phyloP scores from a whole-genome alignment of 148 eudicot species.

The Diospyros lotus region DNA sequence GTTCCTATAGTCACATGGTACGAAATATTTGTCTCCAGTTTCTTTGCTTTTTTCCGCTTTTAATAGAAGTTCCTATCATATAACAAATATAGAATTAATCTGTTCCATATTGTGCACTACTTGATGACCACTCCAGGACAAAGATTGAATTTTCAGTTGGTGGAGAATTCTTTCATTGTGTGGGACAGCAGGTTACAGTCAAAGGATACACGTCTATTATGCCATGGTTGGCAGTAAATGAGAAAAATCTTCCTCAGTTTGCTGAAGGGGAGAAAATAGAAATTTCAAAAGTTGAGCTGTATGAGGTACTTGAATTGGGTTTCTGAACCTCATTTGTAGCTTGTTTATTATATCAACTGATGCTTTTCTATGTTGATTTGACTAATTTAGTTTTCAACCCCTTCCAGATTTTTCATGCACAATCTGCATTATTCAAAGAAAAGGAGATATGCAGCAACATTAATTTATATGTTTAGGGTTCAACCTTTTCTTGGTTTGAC shows the following conservation, averaged over 20 bases:
- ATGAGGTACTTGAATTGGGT: slow-evolving; percentile 53
- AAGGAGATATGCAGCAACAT: too few species aligned
- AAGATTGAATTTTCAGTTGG: slow-evolving; percentile 73
- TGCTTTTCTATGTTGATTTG: slow-evolving; percentile 1
- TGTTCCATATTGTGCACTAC: background rate
- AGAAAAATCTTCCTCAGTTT: slow-evolving; percentile 79
- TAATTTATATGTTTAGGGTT: too few species aligned
- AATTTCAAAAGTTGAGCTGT: slow-evolving; percentile 63
- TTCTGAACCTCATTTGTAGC: background rate
- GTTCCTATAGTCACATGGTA: background rate
- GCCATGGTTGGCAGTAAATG: slow-evolving; percentile 89
- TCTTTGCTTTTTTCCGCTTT: background rate
- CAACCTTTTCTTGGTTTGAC: too few species aligned
- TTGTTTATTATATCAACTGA: background rate
- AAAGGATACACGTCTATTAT: slow-evolving; percentile 79
- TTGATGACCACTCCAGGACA: slow-evolving; percentile 39
- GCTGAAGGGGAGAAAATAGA: slow-evolving; percentile 69
- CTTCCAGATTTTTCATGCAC: too few species aligned
- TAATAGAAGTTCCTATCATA: background rate
- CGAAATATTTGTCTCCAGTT: background rate
- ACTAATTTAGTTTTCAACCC: background rate
- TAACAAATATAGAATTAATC: background rate
- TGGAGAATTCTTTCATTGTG: slow-evolving; percentile 73
- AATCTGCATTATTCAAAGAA: too few species aligned
- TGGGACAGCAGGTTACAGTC: slow-evolving; percentile 60